These are phyloP conservation scores for Eucalyptus camaldulensis DNA, from an alignment of 345 rosid genomes.

Conservation along the genomic window DNA sequence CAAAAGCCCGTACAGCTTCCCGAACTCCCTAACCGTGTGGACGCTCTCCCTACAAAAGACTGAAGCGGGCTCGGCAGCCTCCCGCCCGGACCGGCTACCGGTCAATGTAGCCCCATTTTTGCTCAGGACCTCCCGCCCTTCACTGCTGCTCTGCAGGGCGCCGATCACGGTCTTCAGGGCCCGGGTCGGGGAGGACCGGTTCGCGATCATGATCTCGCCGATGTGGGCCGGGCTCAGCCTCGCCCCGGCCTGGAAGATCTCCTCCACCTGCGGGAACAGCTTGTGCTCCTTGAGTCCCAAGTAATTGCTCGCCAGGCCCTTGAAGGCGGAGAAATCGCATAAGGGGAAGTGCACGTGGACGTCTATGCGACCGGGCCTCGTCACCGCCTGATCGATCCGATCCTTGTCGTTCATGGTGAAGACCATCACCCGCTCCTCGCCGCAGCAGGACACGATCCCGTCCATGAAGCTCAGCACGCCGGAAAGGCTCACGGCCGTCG, in stretches of 20 bases:
- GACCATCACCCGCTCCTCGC: conserved; percentile 49
- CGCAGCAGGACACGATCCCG: conserved; percentile 43
- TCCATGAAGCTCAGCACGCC: conserved; percentile 56
- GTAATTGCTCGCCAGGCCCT: conserved; percentile 56
- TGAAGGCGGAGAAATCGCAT: conserved; percentile 76
- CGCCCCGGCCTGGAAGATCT: conserved; percentile 64
- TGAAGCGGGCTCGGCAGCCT: conserved; percentile 22
- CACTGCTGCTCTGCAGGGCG: conserved; percentile 72
- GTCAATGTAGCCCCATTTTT: conserved; percentile 18
- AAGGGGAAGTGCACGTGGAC: conserved; percentile 80
- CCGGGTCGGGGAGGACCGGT: conserved; percentile 88
- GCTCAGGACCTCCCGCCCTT: conserved; percentile 19
- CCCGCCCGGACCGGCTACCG: conserved; percentile 18
- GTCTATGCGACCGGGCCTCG: conserved; percentile 59
- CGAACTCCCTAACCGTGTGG: conserved; percentile 53
- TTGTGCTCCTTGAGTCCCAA: conserved; percentile 89
- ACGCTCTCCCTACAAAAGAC: conserved; percentile 29
- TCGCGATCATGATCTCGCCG: conserved; percentile 84
- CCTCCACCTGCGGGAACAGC: conserved; percentile 84
- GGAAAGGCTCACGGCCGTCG: conserved; percentile 24
- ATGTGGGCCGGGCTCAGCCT: conserved; percentile 83
- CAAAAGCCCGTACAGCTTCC: conserved; percentile 58
- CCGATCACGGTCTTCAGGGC: conserved; percentile 77
- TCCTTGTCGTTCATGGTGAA: conserved; percentile 41
- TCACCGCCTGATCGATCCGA: conserved; percentile 16